Evolutionary conservation across 257 asterid species (phyloP).

Genomic region (Solanum raphanifolium): DNA sequence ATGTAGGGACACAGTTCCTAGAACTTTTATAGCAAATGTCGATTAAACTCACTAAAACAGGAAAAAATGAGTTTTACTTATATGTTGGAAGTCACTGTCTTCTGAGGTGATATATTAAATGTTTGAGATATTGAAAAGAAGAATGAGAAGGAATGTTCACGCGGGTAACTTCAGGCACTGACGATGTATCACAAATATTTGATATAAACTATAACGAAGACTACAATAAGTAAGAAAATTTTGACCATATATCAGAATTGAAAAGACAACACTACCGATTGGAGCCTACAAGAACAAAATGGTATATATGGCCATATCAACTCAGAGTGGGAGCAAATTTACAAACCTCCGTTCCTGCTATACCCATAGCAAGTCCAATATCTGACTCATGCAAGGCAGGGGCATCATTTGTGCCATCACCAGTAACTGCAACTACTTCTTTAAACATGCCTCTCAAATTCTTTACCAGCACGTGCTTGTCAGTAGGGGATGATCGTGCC

Average conservation of each 20-base stretch:
- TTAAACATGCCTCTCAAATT: slow-evolving; percentile 46
- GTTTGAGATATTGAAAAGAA: not conserved
- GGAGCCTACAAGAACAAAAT: not conserved
- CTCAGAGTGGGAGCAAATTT: not conserved
- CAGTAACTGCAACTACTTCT: slow-evolving; percentile 88
- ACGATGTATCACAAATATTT: not conserved
- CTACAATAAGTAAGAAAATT: not conserved
- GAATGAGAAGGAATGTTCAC: not conserved
- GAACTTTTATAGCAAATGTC: not conserved
- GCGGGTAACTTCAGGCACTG: not conserved
- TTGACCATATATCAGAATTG: not conserved
- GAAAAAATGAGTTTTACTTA: not conserved
- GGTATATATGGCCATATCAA: not conserved
- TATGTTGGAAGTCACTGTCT: not conserved
- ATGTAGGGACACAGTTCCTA: not conserved
- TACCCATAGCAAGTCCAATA: slow-evolving; percentile 46
- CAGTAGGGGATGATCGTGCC: slow-evolving; percentile 95
- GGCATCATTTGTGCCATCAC: slow-evolving; percentile 47
- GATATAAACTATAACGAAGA: not conserved
- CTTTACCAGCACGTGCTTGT: slow-evolving; percentile 80
- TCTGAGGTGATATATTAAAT: not conserved
- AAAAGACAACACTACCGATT: not conserved
- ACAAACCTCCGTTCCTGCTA: slow-evolving; percentile 48
- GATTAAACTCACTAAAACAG: not conserved
- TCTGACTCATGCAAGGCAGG: slow-evolving; percentile 45